Base-by-base conservation (phyloP, 78 protist genomes). In the Dictyostelium intermedium region DNA sequence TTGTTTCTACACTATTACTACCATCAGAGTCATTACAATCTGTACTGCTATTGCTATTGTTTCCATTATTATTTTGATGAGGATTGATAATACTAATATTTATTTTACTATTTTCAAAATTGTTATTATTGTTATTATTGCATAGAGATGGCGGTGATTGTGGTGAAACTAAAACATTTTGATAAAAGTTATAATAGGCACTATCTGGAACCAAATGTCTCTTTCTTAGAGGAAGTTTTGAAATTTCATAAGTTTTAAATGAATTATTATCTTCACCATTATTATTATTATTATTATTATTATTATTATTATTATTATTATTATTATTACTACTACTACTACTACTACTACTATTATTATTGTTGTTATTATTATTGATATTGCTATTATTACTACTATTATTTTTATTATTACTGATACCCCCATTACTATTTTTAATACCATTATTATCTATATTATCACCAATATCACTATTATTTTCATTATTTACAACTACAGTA, bases 141-240 rank as follows among this genome's bases (percentile, higher is more conserved):
- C 61, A 50, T 50, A 18, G 14, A 45, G 91, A 25, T 74, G 92
- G 92, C 0, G 93, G 93, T 43, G 86, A 89, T 32, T 80, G 93
- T 11, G 86, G 93, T 7, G 93, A 87, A 5, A 82, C 70, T 32
- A 27, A 47, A 13, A 79, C 32, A 63, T 82, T 47, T 63, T 87
- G 93, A 41, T 87, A 82, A 11, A 78, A 39, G n/a, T 87, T 89
- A 47, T 89, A 80, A 47, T 87, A 87, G 11, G 74, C 80, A 43
- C 82, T 89, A 32, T 89, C 93, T 35, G 93, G 93, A 30, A 80
- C 93, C 53, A 89, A 66, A 69, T 89, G 93, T 89, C 93, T 89
- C 14, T 89, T 89, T 89, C 93, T 89, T 2, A 89, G 50, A 32
- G 93, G 93, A 20, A 89, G 72, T 63, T 78, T 89, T 32, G 93